Conservation (phyloP, 1,284 basidiomycete species). For the Papiliotrema terrestris region DNA sequence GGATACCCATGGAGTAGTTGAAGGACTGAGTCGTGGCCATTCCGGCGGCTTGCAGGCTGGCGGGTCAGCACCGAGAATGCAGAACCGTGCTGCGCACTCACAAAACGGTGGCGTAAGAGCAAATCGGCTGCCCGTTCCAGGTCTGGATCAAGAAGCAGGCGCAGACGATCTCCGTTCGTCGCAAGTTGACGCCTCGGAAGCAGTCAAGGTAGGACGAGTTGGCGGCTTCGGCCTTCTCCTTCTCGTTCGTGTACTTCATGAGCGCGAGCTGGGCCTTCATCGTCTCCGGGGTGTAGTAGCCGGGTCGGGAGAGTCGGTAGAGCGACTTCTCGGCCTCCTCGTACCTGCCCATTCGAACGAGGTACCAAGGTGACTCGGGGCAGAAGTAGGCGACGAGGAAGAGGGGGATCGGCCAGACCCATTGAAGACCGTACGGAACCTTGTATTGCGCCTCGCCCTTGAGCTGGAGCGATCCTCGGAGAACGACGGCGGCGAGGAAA, state of each 20-base stretch:
- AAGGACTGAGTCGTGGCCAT: conserved; percentile 13
- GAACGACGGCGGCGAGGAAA: conserved; percentile 37
- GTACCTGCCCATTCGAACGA: conserved; percentile 38
- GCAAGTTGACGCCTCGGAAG: conserved; percentile 46
- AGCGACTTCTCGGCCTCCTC: conserved; percentile 50
- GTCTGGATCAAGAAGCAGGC: conserved; percentile 33
- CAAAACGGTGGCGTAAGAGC: conserved; percentile 14
- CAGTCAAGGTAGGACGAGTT: conserved; percentile 45
- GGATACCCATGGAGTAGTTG: conserved; percentile 17
- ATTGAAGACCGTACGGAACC: conserved; percentile 33
- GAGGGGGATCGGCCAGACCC: conserved; percentile 36
- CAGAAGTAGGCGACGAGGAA: conserved; percentile 35
- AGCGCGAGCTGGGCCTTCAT: conserved; percentile 18
- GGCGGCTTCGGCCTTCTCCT: conserved; percentile 36
- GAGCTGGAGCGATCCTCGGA: conserved; percentile 20
- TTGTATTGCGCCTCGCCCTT: conserved; percentile 24
- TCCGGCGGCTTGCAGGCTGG: conserved; percentile 9
- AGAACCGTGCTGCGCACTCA: conserved; percentile 1
- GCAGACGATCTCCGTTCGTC: conserved; percentile 48
- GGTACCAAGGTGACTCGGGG: conserved; percentile 30
- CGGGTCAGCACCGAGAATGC: too few species aligned
- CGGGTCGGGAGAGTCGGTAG: conserved; percentile 13
- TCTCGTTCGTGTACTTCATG: conserved; percentile 35
- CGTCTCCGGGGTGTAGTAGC: conserved; percentile 2
- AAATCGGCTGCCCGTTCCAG: conserved; percentile 17